Evolutionary conservation across 805 yeast species (phyloP).

Genomic region (Metschnikowia koreensis): DNA sequence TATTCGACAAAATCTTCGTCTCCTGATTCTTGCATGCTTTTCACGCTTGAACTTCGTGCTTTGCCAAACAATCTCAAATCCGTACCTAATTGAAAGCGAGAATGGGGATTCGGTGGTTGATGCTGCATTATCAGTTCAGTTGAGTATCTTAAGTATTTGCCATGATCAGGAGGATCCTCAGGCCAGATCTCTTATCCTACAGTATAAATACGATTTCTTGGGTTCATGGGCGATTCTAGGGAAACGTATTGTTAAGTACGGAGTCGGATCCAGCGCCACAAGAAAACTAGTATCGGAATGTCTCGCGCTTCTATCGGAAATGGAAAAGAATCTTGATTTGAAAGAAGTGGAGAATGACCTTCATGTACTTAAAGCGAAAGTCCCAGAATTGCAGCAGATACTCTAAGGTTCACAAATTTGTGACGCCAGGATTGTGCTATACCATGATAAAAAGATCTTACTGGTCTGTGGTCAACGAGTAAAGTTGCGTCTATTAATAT

Average conservation of each 20-base stretch:
- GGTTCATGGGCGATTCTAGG: slow-evolving; percentile 35
- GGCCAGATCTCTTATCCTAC: slow-evolving; percentile 19
- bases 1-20: slow-evolving; percentile 10
- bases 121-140: slow-evolving; percentile 26
- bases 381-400: slow-evolving; percentile 8
- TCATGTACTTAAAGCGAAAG: slow-evolving; percentile 1
- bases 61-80: slow-evolving; percentile 32
- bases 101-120: slow-evolving; percentile 16
- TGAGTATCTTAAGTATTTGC: slow-evolving; percentile 17
- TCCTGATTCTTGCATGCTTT: slow-evolving; percentile 23
- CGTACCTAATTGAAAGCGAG: slow-evolving; percentile 25
- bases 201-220: slow-evolving; percentile 34
- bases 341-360: slow-evolving; percentile 6
- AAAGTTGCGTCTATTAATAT: slow-evolving; percentile 2
- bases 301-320: background rate
- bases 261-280: slow-evolving; percentile 9
- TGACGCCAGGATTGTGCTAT: no score
- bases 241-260: slow-evolving; percentile 10
- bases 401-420: background rate
- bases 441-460: no score
- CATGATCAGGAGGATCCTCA: slow-evolving; percentile 16
- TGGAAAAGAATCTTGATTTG: slow-evolving; percentile 1
- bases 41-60: slow-evolving; percentile 29
- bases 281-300: background rate
- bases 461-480: background rate